Evolutionary conservation across 164 flowering plant species (phyloP).

Genomic region (Vitis rupestris): DNA sequence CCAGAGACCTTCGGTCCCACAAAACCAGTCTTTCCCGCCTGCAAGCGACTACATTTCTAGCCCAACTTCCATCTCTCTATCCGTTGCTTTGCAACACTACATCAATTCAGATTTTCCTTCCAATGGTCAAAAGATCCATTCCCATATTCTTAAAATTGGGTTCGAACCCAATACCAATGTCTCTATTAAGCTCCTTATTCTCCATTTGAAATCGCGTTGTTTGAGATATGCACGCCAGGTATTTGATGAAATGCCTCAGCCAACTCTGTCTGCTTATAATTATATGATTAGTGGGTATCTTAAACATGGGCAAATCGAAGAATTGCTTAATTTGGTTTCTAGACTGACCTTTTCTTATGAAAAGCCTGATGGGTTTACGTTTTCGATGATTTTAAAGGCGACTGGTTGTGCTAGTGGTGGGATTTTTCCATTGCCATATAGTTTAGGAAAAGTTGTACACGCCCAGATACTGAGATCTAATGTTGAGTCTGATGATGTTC

Average conservation of each 20-base stretch:
- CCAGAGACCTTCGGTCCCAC: neutral
- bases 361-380: slow-evolving; percentile 76
- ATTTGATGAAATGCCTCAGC: slow-evolving; percentile 68
- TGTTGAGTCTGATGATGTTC: slow-evolving; percentile 61
- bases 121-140: slow-evolving; percentile 69
- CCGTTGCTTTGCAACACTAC: slow-evolving; percentile 62
- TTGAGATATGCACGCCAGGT: slow-evolving; percentile 54
- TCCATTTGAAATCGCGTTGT: slow-evolving; percentile 49
- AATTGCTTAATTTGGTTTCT: slow-evolving; percentile 47
- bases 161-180: slow-evolving; percentile 55
- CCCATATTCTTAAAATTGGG: slow-evolving; percentile 69
- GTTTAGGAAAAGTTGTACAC: slow-evolving; percentile 56
- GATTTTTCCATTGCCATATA: slow-evolving; percentile 6
- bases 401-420: slow-evolving; percentile 34
- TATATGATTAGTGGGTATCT: slow-evolving; percentile 72
- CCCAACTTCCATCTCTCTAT: slow-evolving; percentile 28
- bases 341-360: slow-evolving; percentile 34
- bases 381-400: slow-evolving; percentile 75
- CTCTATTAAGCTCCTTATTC: slow-evolving; percentile 71
- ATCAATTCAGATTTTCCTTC: slow-evolving; percentile 61
- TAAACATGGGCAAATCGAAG: slow-evolving; percentile 39
- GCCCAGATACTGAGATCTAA: slow-evolving; percentile 56
- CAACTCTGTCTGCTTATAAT: slow-evolving; percentile 73
- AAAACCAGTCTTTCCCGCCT: slow-evolving; percentile 15
- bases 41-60: slow-evolving; percentile 5